Evolutionary conservation across 768 basidiomycete species (phyloP).

Genomic region (Tremella mesenterica): DNA sequence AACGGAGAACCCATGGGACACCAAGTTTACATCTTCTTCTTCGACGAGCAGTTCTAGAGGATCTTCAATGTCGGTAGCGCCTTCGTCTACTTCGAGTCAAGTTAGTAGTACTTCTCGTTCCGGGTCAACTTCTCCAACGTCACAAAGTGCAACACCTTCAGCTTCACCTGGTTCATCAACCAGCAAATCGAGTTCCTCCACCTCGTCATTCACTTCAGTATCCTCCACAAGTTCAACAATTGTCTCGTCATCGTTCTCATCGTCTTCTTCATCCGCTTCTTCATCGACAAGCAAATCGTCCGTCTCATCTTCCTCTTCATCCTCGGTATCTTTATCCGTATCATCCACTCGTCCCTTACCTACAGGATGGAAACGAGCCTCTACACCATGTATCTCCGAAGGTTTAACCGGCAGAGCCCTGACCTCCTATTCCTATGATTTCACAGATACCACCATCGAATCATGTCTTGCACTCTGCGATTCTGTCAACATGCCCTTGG

Average conservation of each 20-base stretch:
- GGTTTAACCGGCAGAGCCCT: conserved; percentile 31
- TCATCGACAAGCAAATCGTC: neutral
- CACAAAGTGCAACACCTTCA: neutral
- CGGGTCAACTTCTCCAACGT: neutral
- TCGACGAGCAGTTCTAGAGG: neutral
- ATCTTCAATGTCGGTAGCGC: neutral
- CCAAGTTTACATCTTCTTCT: neutral
- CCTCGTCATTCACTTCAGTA: neutral
- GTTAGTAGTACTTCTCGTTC: neutral
- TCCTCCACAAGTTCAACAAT: neutral
- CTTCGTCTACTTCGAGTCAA: neutral
- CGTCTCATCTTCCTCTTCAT: neutral
- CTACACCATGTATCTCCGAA: conserved; percentile 23
- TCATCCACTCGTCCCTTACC: neutral
- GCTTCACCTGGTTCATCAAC: neutral
- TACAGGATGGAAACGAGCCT: neutral
- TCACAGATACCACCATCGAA: conserved; percentile 22
- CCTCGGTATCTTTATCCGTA: neutral
- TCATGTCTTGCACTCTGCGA: conserved; percentile 25
- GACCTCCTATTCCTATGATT: conserved; percentile 18
- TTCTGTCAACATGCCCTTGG: conserved; percentile 18
- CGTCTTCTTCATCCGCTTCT: neutral
- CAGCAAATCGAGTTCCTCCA: neutral
- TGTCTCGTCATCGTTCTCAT: neutral
- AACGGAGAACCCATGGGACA: conserved; percentile 16